Evolutionary conservation across 345 rosid genomes (phyloP), one percentile per base, ranked within the genome.

Genomic region (Lenwebbia sp.): DNA sequence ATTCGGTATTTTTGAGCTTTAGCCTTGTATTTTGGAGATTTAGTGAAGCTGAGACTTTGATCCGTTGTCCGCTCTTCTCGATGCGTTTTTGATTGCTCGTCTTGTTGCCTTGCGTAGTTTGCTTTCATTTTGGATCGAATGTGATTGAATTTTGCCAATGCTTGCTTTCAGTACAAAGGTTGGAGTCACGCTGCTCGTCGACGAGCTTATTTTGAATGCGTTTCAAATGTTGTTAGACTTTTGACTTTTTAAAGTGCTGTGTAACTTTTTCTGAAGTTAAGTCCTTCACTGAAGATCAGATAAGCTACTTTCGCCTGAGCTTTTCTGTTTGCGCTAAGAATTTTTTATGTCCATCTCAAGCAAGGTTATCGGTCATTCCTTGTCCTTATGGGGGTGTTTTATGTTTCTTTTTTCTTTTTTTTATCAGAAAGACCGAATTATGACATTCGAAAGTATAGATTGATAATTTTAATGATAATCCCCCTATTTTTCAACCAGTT

Each of bases 31-130:
- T 91, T 85, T 85, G 89, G 83, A 51, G 84, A 82, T 88, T 84
- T 85, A 70, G 84, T 84, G 50, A 54, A n/a, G 84, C 49, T 58
- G 50, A 84, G 88, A 87, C 50, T 33, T 88, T 90, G 98, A 96
- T 95, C 99, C 94, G 84, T 90, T 44, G 87, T 86, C 90, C 90
- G 86, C 87, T 83, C 81, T 23, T 75, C 86, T 91, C 83, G 88
- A 87, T 90, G 87, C 86, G 84, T 83, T 58, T 58, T 78, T 15
- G 30, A 9, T 81, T 82, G 37, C 83, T 85, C 52, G 65, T 82
- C 82, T 86, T 58, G 76, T 85, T 47, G 85, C n/a, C 37, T 44
- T 81, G 86, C 83, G 37, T 88, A 84, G 62, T 70, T 86, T 87
- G 51, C 28, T 11, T 83, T 83, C 44, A 83, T 78, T 85, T 60